These are phyloP conservation scores for Yarrowia sp. DNA, from an alignment of 805 yeast species.

Conservation along the genomic window DNA sequence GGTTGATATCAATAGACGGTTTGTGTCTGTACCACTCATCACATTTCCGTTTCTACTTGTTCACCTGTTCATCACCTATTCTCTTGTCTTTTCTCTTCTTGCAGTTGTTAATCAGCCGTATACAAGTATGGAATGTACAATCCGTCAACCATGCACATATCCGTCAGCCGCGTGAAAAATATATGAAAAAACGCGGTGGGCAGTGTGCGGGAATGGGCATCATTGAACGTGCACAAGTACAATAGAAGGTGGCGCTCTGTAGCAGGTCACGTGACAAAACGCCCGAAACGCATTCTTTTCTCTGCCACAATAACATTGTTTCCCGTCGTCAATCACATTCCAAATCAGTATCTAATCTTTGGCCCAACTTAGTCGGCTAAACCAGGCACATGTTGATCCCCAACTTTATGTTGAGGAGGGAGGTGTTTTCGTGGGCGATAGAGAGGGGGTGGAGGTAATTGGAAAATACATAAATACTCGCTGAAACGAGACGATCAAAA, in stretches of 20 bases:
- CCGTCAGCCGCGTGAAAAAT: slow-evolving; percentile 18
- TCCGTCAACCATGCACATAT: not conserved
- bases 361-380: slow-evolving; percentile 25
- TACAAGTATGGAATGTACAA: slow-evolving; percentile 1
- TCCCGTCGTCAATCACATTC: slow-evolving; percentile 9
- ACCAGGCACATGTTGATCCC: slow-evolving; percentile 28
- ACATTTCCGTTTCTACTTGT: too few species aligned
- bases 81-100: too few species aligned
- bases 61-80: too few species aligned
- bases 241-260: too few species aligned
- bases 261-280: not conserved
- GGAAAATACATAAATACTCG: too few species aligned
- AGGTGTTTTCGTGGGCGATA: too few species aligned
- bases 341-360: slow-evolving; percentile 24
- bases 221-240: too few species aligned
- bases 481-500: not conserved
- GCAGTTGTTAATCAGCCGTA: not conserved
- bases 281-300: not conserved
- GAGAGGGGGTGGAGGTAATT: not conserved
- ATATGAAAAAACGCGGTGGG: not conserved
- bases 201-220: not conserved
- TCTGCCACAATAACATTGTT: slow-evolving; percentile 1
- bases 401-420: slow-evolving; percentile 1
- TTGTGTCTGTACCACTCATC: too few species aligned
- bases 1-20: too few species aligned